These are phyloP conservation scores for Corinectria fuckeliana DNA, from an alignment of 2,329 filamentous ascomycete genomes.

Conservation along the genomic window DNA sequence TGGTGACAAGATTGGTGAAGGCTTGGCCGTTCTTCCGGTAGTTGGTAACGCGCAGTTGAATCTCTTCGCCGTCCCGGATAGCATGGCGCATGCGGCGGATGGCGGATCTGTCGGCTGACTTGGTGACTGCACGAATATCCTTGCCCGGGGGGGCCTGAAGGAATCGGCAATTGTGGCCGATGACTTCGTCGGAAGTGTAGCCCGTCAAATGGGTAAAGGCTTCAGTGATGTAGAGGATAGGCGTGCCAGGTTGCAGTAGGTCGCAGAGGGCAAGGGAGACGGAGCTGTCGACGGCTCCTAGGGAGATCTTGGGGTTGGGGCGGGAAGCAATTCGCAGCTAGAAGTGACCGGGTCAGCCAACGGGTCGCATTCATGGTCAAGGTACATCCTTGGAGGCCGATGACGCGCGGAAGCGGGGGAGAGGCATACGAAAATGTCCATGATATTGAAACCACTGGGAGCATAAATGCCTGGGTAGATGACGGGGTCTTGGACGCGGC, in stretches of 20 bases:
- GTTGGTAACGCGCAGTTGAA: constrained; percentile 69
- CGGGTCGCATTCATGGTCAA: background rate
- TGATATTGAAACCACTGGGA: constrained; percentile 61
- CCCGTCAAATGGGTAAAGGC: constrained; percentile 81
- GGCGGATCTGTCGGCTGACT: constrained; percentile 53
- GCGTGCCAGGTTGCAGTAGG: constrained; percentile 73
- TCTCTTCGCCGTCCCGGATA: constrained; percentile 52
- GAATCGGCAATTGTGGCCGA: constrained; percentile 85
- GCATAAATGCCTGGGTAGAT: constrained; percentile 65
- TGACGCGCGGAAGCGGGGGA: background rate
- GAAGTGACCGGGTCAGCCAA: constrained; percentile 17
- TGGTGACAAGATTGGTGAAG: constrained; percentile 85
- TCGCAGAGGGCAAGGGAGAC: constrained; percentile 87
- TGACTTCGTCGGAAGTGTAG: constrained; percentile 74
- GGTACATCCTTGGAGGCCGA: background rate
- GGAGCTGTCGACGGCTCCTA: constrained; percentile 83
- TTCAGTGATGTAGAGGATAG: constrained; percentile 85
- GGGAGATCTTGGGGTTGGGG: constrained; percentile 76
- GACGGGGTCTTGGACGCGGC: constrained; percentile 50
- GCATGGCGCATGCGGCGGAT: constrained; percentile 61
- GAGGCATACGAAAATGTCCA: constrained; percentile 59
- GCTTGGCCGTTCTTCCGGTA: constrained; percentile 80
- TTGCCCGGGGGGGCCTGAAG: constrained; percentile 75
- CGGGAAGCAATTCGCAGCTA: constrained; percentile 70
- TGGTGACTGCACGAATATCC: constrained; percentile 10